Evolutionary conservation across 495 filamentous ascomycete species (phyloP).

Genomic region (Aspergillus kassunensis): DNA sequence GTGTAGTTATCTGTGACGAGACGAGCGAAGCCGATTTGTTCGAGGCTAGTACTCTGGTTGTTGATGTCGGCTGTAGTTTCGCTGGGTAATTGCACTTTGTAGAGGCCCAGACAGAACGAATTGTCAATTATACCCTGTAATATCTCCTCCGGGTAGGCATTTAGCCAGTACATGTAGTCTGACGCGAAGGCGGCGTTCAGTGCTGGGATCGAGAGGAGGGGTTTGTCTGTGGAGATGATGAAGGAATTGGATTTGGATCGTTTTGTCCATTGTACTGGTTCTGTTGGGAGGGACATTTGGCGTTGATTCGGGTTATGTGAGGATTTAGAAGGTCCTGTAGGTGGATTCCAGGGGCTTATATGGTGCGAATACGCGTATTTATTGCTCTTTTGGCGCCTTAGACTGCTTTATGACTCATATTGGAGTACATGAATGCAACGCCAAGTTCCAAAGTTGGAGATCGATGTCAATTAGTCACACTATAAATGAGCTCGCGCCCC

Average conservation of each 20-base stretch:
- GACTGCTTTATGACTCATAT: too few relatives aligned
- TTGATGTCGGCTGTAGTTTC: not conserved
- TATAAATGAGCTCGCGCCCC: too few relatives aligned
- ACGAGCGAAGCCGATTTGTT: slow-evolving; percentile 57
- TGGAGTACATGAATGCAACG: too few relatives aligned
- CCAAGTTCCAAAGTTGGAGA: too few relatives aligned
- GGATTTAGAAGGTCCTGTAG: too few relatives aligned
- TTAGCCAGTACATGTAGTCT: slow-evolving; percentile 55
- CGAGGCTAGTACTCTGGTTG: too few relatives aligned
- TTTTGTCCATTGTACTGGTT: slow-evolving; percentile 17
- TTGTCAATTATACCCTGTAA: slow-evolving; percentile 46
- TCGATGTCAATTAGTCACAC: too few relatives aligned
- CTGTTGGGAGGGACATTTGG: slow-evolving; percentile 13
- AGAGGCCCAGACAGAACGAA: slow-evolving; percentile 54
- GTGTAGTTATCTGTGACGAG: slow-evolving; percentile 62
- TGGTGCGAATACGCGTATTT: too few relatives aligned
- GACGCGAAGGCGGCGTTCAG: slow-evolving; percentile 49
- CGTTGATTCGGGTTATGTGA: not conserved
- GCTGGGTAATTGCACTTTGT: slow-evolving; percentile 17
- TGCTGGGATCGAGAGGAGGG: slow-evolving; percentile 43
- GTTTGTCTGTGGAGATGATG: slow-evolving; percentile 48
- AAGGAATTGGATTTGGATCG: slow-evolving; percentile 21
- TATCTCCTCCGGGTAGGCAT: slow-evolving; percentile 30
- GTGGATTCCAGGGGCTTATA: not conserved
- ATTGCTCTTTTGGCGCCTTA: too few relatives aligned